Evolutionary conservation across 164 flowering plant genomes (phyloP).

Genomic region (Sedum album): DNA sequence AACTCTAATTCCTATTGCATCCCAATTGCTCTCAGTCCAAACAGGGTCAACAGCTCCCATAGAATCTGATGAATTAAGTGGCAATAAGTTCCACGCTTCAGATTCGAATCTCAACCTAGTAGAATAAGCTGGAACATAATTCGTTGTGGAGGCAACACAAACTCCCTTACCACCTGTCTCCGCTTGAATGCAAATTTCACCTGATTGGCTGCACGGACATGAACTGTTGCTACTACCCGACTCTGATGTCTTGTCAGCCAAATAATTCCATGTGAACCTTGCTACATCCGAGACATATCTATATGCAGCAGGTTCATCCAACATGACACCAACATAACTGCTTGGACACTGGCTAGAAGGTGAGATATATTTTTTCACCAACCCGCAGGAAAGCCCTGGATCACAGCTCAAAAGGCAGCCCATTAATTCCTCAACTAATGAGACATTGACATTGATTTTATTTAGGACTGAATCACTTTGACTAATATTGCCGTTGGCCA

Average conservation of each 20-base stretch:
- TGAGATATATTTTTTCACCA: constrained; percentile 59
- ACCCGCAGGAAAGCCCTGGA: constrained; percentile 78
- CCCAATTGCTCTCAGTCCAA: constrained; percentile 97
- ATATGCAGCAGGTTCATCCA: constrained; percentile 52
- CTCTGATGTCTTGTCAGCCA: constrained; percentile 71
- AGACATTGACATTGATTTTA: constrained; percentile 50
- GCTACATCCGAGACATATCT: constrained; percentile 50
- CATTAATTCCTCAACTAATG: constrained; percentile 76
- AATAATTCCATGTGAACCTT: constrained; percentile 81
- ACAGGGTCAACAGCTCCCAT: constrained; percentile 69
- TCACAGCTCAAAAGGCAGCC: constrained; percentile 70
- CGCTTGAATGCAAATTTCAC: too few relatives aligned
- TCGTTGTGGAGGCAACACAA: constrained; percentile 76
- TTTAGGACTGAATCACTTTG: constrained; percentile 27
- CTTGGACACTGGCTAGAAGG: constrained; percentile 58
- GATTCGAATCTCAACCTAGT: constrained; percentile 68
- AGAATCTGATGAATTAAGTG: constrained; percentile 51
- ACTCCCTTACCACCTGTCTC: constrained; percentile 55
- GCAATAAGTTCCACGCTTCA: constrained; percentile 53
- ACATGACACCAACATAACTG: constrained; percentile 82
- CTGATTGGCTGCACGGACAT: constrained; percentile 66
- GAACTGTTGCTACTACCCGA: constrained; percentile 29
- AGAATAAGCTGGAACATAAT: constrained; percentile 97
- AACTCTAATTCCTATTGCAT: constrained; percentile 47
- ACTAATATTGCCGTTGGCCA: constrained; percentile 45